Evolutionary conservation across 2,329 filamentous ascomycete species (phyloP).

Genomic region (Stenocarpella maydis): DNA sequence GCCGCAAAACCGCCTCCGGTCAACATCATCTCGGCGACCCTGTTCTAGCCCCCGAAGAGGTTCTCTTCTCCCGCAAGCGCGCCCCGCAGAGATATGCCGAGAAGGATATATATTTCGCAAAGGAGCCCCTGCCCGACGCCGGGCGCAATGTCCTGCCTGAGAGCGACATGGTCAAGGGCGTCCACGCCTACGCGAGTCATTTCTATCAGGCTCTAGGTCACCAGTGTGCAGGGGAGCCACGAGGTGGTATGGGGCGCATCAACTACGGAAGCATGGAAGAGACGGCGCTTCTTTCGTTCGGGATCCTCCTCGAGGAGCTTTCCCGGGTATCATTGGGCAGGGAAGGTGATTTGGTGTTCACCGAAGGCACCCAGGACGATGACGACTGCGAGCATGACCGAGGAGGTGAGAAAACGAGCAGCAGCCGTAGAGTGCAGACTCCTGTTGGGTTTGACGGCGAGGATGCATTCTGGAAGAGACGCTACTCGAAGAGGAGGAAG

Average conservation of each 20-base stretch:
- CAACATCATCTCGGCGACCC: constrained; percentile 44
- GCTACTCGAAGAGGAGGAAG: constrained; percentile 46
- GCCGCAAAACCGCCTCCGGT: constrained; percentile 36
- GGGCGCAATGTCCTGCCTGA: constrained; percentile 65
- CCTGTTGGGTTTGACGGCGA: constrained; percentile 35
- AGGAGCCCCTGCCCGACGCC: constrained; percentile 62
- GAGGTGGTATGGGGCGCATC: constrained; percentile 42
- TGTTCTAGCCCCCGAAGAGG: constrained; percentile 71
- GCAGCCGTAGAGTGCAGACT: constrained; percentile 16
- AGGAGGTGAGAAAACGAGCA: constrained; percentile 10
- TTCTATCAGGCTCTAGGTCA: constrained; percentile 63
- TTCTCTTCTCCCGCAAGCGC: constrained; percentile 70
- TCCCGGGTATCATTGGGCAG: constrained; percentile 67
- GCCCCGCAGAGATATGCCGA: constrained; percentile 75
- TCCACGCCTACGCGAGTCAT: constrained; percentile 73
- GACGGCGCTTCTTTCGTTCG: constrained; percentile 78
- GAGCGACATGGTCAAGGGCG: constrained; percentile 72
- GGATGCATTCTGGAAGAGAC: constrained; percentile 37
- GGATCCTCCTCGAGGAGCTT: constrained; percentile 78
- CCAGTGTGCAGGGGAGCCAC: constrained; percentile 22
- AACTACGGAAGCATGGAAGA: constrained; percentile 76
- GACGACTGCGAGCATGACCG: constrained; percentile 13
- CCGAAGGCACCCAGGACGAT: constrained; percentile 59
- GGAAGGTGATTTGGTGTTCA: constrained; percentile 75
- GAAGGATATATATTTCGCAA: constrained; percentile 74